A percentile compares a stretch with the other conserved stretches of the same genome.
Conservation (phyloP, 257 asterid species). For the Lantana camara region DNA sequence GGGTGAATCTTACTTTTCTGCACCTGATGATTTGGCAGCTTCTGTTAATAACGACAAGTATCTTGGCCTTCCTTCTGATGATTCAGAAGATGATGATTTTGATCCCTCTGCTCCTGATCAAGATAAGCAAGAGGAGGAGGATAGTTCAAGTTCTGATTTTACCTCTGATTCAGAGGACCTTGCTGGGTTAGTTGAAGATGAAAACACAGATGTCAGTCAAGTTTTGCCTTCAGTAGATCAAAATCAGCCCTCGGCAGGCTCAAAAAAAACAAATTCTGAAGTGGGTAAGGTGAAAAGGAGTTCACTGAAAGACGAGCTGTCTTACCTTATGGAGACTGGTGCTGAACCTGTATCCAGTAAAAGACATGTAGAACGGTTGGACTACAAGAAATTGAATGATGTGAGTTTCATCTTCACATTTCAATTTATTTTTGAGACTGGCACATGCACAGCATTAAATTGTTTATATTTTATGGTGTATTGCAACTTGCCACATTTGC, state of each 20-base stretch:
- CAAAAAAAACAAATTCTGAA: conserved; percentile 30
- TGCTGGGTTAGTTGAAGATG: conserved; percentile 54
- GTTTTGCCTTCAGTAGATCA: conserved; percentile 30
- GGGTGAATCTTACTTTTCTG: conserved; percentile 63
- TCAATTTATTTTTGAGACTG: no score
- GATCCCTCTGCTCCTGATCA: conserved; percentile 61
- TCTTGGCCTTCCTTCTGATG: conserved; percentile 78
- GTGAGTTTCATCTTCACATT: conserved; percentile 57
- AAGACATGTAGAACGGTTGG: conserved; percentile 76
- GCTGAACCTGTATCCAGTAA: conserved; percentile 54
- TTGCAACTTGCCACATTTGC: conserved; percentile 3
- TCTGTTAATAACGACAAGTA: conserved; percentile 39
- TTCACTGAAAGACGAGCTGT: conserved; percentile 56
- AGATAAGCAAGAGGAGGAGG: conserved; percentile 49
- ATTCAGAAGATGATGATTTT: conserved; percentile 92
- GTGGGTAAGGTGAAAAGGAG: conserved; percentile 40
- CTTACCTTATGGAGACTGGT: conserved; percentile 53
- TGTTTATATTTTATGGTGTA: background rate
- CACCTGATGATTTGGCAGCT: conserved; percentile 45
- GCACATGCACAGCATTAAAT: conserved; percentile 1
- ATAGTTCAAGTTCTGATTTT: conserved; percentile 84
- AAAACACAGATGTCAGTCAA: conserved; percentile 36
- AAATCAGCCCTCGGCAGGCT: conserved; percentile 15
- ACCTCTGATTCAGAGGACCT: conserved; percentile 93
- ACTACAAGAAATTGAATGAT: conserved; percentile 78